A percentile compares a stretch with the other conserved stretches of the same genome.
Conservation (phyloP, 805 yeast species). For the Candida golubevii region DNA sequence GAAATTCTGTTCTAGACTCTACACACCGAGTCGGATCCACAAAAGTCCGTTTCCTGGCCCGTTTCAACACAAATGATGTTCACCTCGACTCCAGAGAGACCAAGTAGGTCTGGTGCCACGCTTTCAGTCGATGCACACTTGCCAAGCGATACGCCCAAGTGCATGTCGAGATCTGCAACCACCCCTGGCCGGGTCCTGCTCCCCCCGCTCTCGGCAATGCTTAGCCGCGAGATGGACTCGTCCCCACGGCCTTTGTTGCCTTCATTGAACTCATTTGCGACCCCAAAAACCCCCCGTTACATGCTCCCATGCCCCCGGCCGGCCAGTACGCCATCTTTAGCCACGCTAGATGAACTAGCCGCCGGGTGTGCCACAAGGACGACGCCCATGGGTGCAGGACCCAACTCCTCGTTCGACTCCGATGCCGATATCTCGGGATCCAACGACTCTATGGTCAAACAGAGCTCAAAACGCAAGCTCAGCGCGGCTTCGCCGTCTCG, state of each 20-base stretch:
- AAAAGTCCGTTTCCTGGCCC: too few species aligned
- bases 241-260: conserved; percentile 24
- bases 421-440: conserved; percentile 10
- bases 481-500: conserved; percentile 13
- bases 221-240: conserved; percentile 19
- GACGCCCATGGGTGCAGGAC: neutral
- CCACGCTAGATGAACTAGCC: neutral
- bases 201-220: conserved; percentile 37
- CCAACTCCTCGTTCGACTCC: conserved; percentile 7
- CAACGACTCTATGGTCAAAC: conserved; percentile 11
- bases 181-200: conserved; percentile 18
- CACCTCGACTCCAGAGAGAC: conserved; percentile 26
- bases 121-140: conserved; percentile 13
- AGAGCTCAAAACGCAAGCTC: conserved; percentile 25
- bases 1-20: too few species aligned
- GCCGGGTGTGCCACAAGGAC: neutral
- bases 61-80: neutral
- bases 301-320: conserved; percentile 5
- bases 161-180: conserved; percentile 1
- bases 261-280: conserved; percentile 21
- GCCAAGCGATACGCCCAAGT: neutral
- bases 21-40: too few species aligned
- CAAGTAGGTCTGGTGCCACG: conserved; percentile 16
- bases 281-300: conserved; percentile 18
- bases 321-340: conserved; percentile 8